These are phyloP conservation scores for Fraxinus baroniana DNA, from an alignment of 305 asterid genomes.

Conservation along the genomic window DNA sequence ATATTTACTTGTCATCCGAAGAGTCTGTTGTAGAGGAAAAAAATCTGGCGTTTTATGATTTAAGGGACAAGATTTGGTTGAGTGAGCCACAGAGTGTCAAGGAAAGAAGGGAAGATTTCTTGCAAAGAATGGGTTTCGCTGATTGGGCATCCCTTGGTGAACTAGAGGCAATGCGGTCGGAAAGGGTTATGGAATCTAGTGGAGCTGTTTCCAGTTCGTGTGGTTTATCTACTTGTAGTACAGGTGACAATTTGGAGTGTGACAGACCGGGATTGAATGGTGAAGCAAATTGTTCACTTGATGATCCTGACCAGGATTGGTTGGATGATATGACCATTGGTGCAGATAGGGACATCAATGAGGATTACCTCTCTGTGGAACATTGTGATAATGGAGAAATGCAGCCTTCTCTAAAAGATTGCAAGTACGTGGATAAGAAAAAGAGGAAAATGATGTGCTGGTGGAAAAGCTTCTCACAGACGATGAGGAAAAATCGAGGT, in stretches of 20 bases:
- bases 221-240: not conserved
- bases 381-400: constrained; percentile 2
- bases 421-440: constrained; percentile 10
- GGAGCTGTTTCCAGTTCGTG: constrained; percentile 31
- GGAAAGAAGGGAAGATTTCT: constrained; percentile 48
- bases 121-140: constrained; percentile 45
- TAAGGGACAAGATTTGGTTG: constrained; percentile 55
- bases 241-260: constrained; percentile 26
- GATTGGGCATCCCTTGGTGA: constrained; percentile 25
- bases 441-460: constrained; percentile 40
- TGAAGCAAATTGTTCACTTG: constrained; percentile 48
- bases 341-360: constrained; percentile 21
- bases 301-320: constrained; percentile 40
- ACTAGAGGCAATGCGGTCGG: constrained; percentile 19
- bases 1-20: constrained; percentile 40
- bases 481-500: constrained; percentile 32
- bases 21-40: constrained; percentile 26
- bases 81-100: constrained; percentile 59
- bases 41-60: constrained; percentile 2
- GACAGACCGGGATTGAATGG: constrained; percentile 46
- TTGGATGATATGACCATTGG: constrained; percentile 26
- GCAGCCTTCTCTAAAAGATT: constrained; percentile 1
- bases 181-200: constrained; percentile 25
- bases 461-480: constrained; percentile 43
- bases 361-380: constrained; percentile 3